phyloP scores from a whole-genome alignment of 2,329 filamentous ascomycete genomes.

The Sporothrix dimorphospora region DNA sequence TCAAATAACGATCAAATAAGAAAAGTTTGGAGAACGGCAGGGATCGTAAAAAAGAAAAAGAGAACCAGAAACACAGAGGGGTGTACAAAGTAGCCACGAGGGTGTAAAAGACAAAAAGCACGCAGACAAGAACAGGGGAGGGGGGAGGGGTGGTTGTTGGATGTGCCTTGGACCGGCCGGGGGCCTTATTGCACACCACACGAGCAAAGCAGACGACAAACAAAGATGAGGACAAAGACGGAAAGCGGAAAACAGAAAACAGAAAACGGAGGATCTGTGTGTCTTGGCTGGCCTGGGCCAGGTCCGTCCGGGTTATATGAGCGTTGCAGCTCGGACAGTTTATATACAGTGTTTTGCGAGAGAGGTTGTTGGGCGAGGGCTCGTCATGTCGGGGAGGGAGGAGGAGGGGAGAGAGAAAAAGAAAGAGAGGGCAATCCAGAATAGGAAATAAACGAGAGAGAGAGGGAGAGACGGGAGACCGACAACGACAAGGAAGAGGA shows the following conservation, averaged over 20 bases:
- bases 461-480: background rate
- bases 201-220: background rate
- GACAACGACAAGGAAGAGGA: background rate
- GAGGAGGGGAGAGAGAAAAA: background rate
- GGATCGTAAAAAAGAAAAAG: background rate
- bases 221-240: background rate
- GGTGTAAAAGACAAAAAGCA: constrained; percentile 1
- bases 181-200: constrained; percentile 17
- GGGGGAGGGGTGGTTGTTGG: background rate
- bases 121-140: background rate
- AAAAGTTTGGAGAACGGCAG: background rate
- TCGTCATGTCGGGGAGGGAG: background rate
- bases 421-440: background rate
- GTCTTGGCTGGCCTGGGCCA: background rate
- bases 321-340: constrained; percentile 1
- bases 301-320: constrained; percentile 17
- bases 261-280: background rate
- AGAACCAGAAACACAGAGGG: background rate
- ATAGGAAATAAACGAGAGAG: background rate
- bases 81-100: background rate
- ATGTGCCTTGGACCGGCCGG: background rate
- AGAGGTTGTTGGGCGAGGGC: background rate
- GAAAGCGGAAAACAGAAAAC: too few relatives aligned
- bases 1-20: constrained; percentile 10
- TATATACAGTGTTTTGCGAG: constrained; percentile 4